These are phyloP conservation scores for Daldinia vernicosa DNA, from an alignment of 495 filamentous ascomycete genomes.

Conservation along the genomic window DNA sequence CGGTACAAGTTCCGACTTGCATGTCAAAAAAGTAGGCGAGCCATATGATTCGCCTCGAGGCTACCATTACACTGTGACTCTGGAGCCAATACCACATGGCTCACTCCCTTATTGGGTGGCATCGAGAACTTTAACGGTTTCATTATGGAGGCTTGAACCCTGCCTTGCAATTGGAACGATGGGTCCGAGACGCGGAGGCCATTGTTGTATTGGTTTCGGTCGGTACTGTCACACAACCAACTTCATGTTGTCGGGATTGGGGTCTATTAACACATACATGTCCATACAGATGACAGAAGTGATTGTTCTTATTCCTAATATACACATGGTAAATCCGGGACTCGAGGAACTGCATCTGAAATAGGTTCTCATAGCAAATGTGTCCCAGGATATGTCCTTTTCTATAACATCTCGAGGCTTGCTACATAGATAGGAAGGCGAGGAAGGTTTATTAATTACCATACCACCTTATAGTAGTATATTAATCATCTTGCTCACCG, in stretches of 20 bases:
- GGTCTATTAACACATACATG: neutral
- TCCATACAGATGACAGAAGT: neutral
- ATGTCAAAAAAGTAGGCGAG: conserved; percentile 11
- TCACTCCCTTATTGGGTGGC: conserved; percentile 6
- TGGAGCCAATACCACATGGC: conserved; percentile 27
- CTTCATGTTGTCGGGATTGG: neutral
- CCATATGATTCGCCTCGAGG: conserved; percentile 22
- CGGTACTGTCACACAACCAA: neutral
- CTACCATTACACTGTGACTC: conserved; percentile 12
- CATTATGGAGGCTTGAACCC: conserved; percentile 18
- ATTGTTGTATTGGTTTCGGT: conserved; percentile 1
- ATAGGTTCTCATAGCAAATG: neutral
- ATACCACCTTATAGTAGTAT: neutral
- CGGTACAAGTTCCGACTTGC: conserved; percentile 27
- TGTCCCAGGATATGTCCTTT: neutral
- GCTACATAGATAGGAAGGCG: neutral
- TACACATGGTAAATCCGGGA: neutral
- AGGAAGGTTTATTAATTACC: neutral
- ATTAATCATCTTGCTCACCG: neutral
- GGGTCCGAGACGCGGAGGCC: conserved; percentile 3
- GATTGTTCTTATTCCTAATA: neutral
- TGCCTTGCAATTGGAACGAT: conserved; percentile 1
- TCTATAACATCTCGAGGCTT: neutral
- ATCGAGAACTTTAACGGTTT: conserved; percentile 19
- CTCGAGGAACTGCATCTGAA: neutral